Percentiles rank a stretch among this genome's conserved stretches.
Evolutionary conservation across 1,284 basidiomycete species (phyloP).

Genomic region (Clitocybe nebularis): DNA sequence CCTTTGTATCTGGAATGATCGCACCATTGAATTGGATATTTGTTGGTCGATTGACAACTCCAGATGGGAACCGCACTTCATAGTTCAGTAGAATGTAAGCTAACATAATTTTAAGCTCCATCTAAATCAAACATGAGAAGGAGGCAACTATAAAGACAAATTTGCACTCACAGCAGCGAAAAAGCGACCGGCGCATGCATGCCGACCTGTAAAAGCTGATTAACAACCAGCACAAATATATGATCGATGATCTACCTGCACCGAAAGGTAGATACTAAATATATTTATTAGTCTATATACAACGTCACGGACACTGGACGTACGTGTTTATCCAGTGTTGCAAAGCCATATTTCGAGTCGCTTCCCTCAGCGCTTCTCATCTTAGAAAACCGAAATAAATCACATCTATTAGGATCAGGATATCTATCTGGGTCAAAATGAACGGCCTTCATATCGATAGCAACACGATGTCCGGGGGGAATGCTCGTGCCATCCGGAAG

Average conservation of each 20-base stretch:
- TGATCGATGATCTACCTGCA: conserved; percentile 21
- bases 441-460: conserved; percentile 36
- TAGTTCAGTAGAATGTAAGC: conserved; percentile 33
- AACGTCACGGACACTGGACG: conserved; percentile 11
- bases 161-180: conserved; percentile 28
- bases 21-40: conserved; percentile 29
- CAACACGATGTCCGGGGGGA: conserved; percentile 39
- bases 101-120: conserved; percentile 34
- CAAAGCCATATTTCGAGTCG: conserved; percentile 28
- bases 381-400: conserved; percentile 44
- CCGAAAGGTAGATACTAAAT: conserved; percentile 32
- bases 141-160: background rate
- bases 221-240: conserved; percentile 7
- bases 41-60: conserved; percentile 22
- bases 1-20: conserved; percentile 28
- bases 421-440: conserved; percentile 41
- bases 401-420: conserved; percentile 34
- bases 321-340: conserved; percentile 29
- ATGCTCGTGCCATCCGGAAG: conserved; percentile 40
- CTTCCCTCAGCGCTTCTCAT: conserved; percentile 26
- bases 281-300: conserved; percentile 2
- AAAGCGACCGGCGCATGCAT: conserved; percentile 34
- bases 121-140: conserved; percentile 16
- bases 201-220: conserved; percentile 22
- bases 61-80: conserved; percentile 26